phyloP scores from a whole-genome alignment of 2,329 filamentous ascomycete genomes.

The Akanthomyces uredinophilus region DNA sequence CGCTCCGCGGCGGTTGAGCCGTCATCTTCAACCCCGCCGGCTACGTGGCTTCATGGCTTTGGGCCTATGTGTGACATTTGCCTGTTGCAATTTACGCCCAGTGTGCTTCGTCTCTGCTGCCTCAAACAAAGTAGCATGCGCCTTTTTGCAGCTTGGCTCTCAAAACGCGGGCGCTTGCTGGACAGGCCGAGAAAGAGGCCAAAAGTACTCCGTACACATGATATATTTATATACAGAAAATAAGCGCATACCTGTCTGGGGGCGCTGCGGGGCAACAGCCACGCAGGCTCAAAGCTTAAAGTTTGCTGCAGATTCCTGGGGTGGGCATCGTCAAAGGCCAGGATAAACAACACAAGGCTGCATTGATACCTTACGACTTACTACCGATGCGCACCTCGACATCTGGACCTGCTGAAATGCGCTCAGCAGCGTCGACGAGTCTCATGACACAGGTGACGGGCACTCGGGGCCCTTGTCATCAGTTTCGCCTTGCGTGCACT shows the following conservation, averaged over 20 bases:
- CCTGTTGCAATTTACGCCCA: too few relatives aligned
- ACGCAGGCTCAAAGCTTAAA: slow-evolving; percentile 3
- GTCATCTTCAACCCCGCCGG: neutral
- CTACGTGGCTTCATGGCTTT: too few relatives aligned
- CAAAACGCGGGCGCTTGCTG: neutral
- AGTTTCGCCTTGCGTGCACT: neutral
- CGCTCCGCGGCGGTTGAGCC: neutral
- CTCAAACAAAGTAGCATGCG: too few relatives aligned
- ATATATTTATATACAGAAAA: neutral
- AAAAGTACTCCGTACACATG: too few relatives aligned
- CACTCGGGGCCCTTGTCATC: neutral
- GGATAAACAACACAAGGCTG: neutral
- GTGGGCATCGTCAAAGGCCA: neutral
- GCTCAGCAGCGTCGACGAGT: neutral
- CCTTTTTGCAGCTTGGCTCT: neutral
- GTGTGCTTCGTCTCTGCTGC: too few relatives aligned
- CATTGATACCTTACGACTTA: neutral
- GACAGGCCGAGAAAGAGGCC: neutral
- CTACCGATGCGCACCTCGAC: neutral
- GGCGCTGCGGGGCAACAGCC: neutral
- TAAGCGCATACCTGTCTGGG: neutral
- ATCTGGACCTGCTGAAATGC: neutral
- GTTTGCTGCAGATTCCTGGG: neutral
- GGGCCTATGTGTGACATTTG: too few relatives aligned
- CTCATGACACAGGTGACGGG: neutral